These are phyloP conservation scores for Sanghuangporus baumii DNA, from an alignment of 1,284 basidiomycete genomes.

Conservation along the genomic window DNA sequence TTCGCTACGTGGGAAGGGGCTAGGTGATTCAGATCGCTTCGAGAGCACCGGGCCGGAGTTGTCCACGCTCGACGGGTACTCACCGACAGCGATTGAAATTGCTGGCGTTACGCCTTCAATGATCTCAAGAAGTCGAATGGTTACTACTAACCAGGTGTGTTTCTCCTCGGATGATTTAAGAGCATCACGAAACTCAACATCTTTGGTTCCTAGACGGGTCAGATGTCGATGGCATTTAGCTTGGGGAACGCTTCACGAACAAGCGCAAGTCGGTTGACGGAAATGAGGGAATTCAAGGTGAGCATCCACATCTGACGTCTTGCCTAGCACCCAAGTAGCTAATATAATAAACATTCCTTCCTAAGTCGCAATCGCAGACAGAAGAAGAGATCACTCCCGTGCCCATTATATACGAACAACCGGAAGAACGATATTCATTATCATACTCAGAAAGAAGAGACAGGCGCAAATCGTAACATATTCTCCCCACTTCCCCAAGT, in stretches of 20 bases:
- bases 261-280: not conserved
- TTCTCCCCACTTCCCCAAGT: not conserved
- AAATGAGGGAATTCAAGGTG: constrained; percentile 9
- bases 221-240: not conserved
- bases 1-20: constrained; percentile 25
- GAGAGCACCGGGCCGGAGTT: constrained; percentile 21
- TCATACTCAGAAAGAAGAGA: not conserved
- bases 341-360: not conserved
- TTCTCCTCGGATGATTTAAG: not conserved
- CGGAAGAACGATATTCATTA: not conserved
- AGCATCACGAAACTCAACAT: not conserved
- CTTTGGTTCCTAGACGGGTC: not conserved
- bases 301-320: not conserved
- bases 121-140: constrained; percentile 3
- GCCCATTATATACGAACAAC: not conserved
- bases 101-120: constrained; percentile 13
- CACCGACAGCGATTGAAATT: constrained; percentile 5
- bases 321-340: not conserved
- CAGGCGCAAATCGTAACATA: not conserved
- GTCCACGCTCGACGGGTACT: not conserved
- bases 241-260: not conserved
- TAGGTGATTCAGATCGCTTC: constrained; percentile 10
- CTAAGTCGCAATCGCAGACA: not conserved
- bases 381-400: not conserved
- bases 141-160: not conserved